A percentile compares a stretch with the other conserved stretches of the same genome.
Conservation (phyloP, 192 early-diverging fungal species). For the Podila verticillata region DNA sequence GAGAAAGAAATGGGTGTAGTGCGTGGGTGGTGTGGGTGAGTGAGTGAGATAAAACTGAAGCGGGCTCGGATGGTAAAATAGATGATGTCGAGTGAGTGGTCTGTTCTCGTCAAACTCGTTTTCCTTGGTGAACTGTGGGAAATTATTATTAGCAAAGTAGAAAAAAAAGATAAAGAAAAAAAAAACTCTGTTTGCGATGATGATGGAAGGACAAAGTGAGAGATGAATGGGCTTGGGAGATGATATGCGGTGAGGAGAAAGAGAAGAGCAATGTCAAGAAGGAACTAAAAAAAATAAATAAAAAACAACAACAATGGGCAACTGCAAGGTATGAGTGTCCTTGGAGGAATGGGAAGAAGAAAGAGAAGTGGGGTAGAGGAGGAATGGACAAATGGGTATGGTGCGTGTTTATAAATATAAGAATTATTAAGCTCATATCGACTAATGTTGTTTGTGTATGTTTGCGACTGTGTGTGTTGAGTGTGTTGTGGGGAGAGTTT, state of each 20-base stretch:
- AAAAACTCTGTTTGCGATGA: no score
- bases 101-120: no score
- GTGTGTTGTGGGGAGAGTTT: neutral
- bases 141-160: neutral
- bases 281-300: no score
- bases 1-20: neutral
- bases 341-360: neutral
- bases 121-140: neutral
- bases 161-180: neutral
- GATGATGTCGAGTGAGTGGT: neutral
- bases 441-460: neutral
- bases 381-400: no score
- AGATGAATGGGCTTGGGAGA: no score
- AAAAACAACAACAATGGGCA: neutral
- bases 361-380: neutral
- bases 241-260: no score
- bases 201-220: no score
- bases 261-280: no score
- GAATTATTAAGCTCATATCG: neutral
- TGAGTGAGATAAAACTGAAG: neutral
- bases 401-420: constrained; percentile 1
- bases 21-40: neutral
- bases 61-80: neutral
- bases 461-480: neutral
- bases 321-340: neutral